Base-by-base conservation (phyloP, 2,329 filamentous ascomycete species). In the Aspergillus versicolor region DNA sequence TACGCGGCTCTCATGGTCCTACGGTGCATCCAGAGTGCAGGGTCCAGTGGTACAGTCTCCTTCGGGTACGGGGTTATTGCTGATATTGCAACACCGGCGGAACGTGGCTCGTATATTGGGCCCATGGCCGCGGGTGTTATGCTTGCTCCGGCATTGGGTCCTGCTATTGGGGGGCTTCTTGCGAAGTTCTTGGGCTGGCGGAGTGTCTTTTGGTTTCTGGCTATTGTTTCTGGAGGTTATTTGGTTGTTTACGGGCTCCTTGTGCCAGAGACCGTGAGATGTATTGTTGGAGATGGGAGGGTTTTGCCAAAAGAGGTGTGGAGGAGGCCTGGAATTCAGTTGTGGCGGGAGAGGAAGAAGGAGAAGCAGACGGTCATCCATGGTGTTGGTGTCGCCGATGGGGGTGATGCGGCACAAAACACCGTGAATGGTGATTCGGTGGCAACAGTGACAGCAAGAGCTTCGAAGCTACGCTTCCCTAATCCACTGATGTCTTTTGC, bases 81-180 rank as follows among this genome's bases (percentile, higher is more conserved):
- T 0, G 90, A 94, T 65, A 81, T 92, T 5, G 81, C 86, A 0
- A 85, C 87, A 0, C 85, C 82, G 45, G 81, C 83, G 0, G 88
- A 93, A 70, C 79, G 90, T 63, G 90, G 90, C 3, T 83, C 81
- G 55, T 92, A 89, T 67, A 87, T 92, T 76, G 88, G 84, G 2
- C 43, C 50, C 82, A 86, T 58, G 83, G 86, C n/a, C 82, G 81
- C 32, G 4, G 85, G 82, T 15, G 76, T 82, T 53, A 84, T 86
- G 40, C 50, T 79, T 12, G 78, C 74, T 0, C 77, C 77, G 1
- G 69, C 78, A 3, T 66, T 89, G 6, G 77, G 84, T 0, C 86
- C 88, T 0, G 79, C 88, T 1, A 74, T 90, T 3, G 87, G 88
- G 13, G 88, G 87, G 1, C 61, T 89, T 1, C 71, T 91, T 17